Percentiles rank a stretch among this genome's conserved stretches.
Conservation (phyloP, 1,139 yeast species). For the Entelexis sorbosivorans region DNA sequence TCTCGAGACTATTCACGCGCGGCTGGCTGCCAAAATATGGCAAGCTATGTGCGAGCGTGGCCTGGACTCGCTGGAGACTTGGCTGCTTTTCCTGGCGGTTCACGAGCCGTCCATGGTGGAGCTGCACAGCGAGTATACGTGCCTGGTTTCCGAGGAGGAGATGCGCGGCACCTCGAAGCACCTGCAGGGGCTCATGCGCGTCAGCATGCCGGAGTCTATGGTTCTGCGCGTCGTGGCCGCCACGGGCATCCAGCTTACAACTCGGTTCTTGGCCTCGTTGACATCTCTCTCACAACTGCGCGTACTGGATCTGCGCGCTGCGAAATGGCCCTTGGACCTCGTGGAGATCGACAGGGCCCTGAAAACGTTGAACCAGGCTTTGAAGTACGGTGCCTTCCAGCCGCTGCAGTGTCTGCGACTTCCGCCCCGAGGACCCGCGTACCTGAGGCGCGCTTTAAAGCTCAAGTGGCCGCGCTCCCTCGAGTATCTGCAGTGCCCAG, state of each 20-base stretch:
- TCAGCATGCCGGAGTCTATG: neutral
- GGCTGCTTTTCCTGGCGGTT: constrained; percentile 9
- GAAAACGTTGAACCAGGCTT: constrained; percentile 6
- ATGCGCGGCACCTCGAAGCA: neutral
- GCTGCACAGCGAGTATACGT: neutral
- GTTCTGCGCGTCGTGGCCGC: neutral
- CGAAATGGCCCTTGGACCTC: constrained; percentile 9
- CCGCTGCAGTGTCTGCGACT: constrained; percentile 11
- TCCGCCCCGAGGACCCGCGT: constrained; percentile 15
- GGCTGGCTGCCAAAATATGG: constrained; percentile 6
- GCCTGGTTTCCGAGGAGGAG: neutral
- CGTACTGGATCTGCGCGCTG: constrained; percentile 13
- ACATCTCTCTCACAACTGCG: neutral
- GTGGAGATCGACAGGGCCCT: constrained; percentile 10
- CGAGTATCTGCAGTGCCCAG: constrained; percentile 10
- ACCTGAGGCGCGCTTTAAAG: constrained; percentile 4
- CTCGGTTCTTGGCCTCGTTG: neutral
- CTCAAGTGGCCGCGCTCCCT: constrained; percentile 14
- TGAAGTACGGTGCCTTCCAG: constrained; percentile 11
- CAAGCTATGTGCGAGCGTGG: neutral
- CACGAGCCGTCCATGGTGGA: neutral
- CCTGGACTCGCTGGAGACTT: constrained; percentile 13
- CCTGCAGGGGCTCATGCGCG: constrained; percentile 5
- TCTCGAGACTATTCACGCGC: neutral
- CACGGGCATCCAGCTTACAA: neutral